phyloP scores from a whole-genome alignment of 805 yeast species.

The Suhomyces vadensis region DNA sequence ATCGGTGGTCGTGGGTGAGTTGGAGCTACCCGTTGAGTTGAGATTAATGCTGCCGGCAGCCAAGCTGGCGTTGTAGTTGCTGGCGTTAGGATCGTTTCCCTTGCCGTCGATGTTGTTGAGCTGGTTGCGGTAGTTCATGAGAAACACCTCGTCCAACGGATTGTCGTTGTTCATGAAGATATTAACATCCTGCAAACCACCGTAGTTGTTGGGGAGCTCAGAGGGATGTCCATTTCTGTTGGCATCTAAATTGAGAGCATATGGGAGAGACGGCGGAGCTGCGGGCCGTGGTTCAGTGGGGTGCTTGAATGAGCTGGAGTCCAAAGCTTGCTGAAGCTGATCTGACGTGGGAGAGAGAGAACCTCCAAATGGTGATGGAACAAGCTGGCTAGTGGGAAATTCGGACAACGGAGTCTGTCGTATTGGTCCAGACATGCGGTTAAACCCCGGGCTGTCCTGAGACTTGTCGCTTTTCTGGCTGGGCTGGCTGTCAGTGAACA shows the following conservation, averaged over 20 bases:
- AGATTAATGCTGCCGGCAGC: conserved; percentile 2
- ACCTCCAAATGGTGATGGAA: conserved; percentile 15
- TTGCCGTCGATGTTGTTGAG: background rate
- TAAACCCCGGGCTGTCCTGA: too few species aligned
- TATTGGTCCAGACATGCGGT: background rate
- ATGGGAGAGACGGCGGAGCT: too few species aligned
- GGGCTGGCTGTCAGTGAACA: conserved; percentile 29
- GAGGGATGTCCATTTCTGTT: background rate
- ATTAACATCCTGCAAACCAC: conserved; percentile 35
- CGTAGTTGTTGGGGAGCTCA: conserved; percentile 16
- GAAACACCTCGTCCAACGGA: conserved; percentile 40
- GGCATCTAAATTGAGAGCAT: too few species aligned
- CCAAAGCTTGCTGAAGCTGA: background rate
- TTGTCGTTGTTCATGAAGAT: conserved; percentile 38
- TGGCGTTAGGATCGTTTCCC: background rate
- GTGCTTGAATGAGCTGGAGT: too few species aligned
- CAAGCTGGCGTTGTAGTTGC: background rate
- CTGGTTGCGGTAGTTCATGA: conserved; percentile 13
- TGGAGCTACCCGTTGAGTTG: conserved; percentile 18
- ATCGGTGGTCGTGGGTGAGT: conserved; percentile 35
- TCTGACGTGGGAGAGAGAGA: conserved; percentile 8
- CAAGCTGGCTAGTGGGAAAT: background rate
- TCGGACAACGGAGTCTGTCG: background rate
- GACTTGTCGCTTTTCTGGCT: too few species aligned
- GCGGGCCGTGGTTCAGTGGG: too few species aligned